phyloP scores from a whole-genome alignment of 2,329 filamentous ascomycete species.

The Neonectria hederae region DNA sequence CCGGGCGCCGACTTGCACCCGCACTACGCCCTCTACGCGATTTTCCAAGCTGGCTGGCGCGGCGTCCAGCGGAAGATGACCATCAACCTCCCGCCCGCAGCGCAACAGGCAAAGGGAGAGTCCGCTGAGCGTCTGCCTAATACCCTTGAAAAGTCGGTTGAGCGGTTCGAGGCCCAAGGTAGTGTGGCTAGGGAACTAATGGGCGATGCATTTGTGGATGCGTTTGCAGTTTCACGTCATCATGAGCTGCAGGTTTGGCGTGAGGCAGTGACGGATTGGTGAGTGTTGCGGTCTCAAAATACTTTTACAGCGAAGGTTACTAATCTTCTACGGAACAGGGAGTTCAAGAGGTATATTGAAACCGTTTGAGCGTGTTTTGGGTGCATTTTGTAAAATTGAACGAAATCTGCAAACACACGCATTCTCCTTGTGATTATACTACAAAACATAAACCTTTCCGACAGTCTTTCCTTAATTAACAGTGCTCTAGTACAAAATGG shows the following conservation, averaged over 20 bases:
- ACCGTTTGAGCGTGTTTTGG: neutral
- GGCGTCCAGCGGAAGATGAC: constrained; percentile 79
- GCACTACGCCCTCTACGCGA: constrained; percentile 73
- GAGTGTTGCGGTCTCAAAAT: constrained; percentile 48
- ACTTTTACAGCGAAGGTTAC: neutral
- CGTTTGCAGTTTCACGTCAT: constrained; percentile 71
- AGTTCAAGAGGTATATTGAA: constrained; percentile 19
- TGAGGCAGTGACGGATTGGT: constrained; percentile 83
- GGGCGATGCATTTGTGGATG: constrained; percentile 78
- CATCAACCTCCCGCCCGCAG: constrained; percentile 72
- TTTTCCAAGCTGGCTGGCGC: constrained; percentile 74
- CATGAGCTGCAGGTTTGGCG: constrained; percentile 79
- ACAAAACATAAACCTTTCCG: too few species aligned
- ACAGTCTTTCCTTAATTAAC: too few species aligned
- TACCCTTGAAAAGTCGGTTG: constrained; percentile 73
- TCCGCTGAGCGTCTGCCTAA: constrained; percentile 57
- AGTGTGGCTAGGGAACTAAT: constrained; percentile 78
- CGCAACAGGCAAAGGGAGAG: neutral
- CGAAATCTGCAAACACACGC: too few species aligned
- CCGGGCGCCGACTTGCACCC: constrained; percentile 78
- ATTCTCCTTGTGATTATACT: too few species aligned
- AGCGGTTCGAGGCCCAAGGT: constrained; percentile 67
- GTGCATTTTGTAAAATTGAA: neutral
- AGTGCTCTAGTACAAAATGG: too few species aligned
- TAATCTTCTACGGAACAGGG: neutral